Conservation (phyloP, 345 rosid genomes). For the Geranium rotundifolium region DNA sequence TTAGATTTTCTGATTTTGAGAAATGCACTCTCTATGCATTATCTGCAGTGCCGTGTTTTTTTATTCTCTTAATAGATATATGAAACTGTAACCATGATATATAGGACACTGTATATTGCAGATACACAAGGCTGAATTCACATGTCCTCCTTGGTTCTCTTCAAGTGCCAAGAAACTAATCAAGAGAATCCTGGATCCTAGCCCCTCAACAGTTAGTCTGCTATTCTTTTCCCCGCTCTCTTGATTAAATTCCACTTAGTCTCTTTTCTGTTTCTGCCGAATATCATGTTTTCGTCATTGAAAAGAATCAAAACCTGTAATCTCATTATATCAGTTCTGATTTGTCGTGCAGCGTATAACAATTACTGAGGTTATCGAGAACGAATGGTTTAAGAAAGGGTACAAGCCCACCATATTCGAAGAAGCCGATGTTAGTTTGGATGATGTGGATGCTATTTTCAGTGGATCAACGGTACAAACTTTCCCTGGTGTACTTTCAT, state of each 20-base stretch:
- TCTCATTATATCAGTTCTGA: constrained; percentile 6
- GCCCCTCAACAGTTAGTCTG: constrained; percentile 45
- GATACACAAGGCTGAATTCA: constrained; percentile 75
- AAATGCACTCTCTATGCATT: background rate
- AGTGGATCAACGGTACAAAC: constrained; percentile 60
- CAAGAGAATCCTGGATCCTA: constrained; percentile 73
- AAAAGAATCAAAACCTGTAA: background rate
- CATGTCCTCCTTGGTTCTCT: constrained; percentile 87
- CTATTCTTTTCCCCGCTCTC: constrained; percentile 1
- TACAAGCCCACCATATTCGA: constrained; percentile 68
- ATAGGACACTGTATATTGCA: constrained; percentile 7
- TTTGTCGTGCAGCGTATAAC: constrained; percentile 51
- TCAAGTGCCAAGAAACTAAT: constrained; percentile 73
- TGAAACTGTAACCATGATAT: background rate
- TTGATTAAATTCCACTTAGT: too few relatives aligned
- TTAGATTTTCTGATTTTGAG: too few relatives aligned
- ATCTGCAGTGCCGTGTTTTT: too few relatives aligned
- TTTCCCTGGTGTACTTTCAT: background rate
- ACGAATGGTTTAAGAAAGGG: constrained; percentile 89
- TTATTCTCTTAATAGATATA: too few relatives aligned
- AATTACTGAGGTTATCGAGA: constrained; percentile 58
- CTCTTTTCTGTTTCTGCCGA: constrained; percentile 3
- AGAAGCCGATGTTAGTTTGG: constrained; percentile 51
- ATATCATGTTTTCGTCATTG: constrained; percentile 1
- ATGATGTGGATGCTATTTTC: constrained; percentile 65